These are phyloP conservation scores for Colletotrichum tropicale DNA, from an alignment of 2,329 filamentous ascomycete genomes.

Conservation along the genomic window DNA sequence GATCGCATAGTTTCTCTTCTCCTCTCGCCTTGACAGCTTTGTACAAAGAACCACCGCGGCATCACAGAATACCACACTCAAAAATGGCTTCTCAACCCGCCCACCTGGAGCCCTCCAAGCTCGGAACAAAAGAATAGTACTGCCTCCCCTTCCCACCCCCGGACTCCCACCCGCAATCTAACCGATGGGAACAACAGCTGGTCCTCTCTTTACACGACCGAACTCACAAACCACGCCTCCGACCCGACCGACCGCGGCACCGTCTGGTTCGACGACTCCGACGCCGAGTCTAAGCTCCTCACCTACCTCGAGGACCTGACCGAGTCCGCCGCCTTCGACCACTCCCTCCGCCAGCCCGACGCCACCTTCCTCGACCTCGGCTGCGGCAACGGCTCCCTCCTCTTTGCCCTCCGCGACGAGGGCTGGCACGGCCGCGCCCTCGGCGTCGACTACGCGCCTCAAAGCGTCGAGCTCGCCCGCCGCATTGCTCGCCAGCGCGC, in stretches of 20 bases:
- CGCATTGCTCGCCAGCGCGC: slow-evolving; percentile 53
- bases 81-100: slow-evolving; percentile 48
- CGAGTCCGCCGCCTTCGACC: slow-evolving; percentile 23
- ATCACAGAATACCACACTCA: not conserved
- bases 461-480: slow-evolving; percentile 75
- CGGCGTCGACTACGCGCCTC: slow-evolving; percentile 85
- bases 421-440: slow-evolving; percentile 73
- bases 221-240: slow-evolving; percentile 72
- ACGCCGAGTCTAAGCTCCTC: slow-evolving; percentile 82
- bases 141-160: slow-evolving; percentile 31
- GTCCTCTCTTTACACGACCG: slow-evolving; percentile 74
- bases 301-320: slow-evolving; percentile 57
- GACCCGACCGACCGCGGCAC: slow-evolving; percentile 84
- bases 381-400: slow-evolving; percentile 90
- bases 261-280: slow-evolving; percentile 95
- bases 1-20: not conserved
- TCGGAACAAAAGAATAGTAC: slow-evolving; percentile 93
- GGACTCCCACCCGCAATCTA: not conserved
- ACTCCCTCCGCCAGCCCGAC: slow-evolving; percentile 20
- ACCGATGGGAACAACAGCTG: slow-evolving; percentile 56
- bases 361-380: slow-evolving; percentile 83
- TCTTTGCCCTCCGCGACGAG: slow-evolving; percentile 76
- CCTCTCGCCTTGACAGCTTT: not conserved
- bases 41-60: not conserved
- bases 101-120: slow-evolving; percentile 75